Percentiles rank a stretch among this genome's conserved stretches.
Conservation (phyloP, 2,329 filamentous ascomycete genomes). For the Reticulascus tulasneorum region DNA sequence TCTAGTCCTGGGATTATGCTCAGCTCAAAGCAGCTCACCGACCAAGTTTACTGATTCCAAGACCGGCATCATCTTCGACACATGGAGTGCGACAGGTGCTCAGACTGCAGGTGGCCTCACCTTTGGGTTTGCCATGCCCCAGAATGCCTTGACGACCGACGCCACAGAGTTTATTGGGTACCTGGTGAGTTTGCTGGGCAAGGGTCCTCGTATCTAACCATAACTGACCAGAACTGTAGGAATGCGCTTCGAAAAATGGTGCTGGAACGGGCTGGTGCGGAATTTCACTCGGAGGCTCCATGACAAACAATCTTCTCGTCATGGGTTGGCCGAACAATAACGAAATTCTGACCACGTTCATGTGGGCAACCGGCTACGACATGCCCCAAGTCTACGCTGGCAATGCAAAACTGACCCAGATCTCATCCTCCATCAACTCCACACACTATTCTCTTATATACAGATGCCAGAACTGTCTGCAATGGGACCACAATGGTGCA, state of each 20-base stretch:
- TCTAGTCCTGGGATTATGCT: slow-evolving; percentile 10
- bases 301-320: slow-evolving; percentile 56
- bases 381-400: slow-evolving; percentile 57
- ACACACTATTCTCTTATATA: slow-evolving; percentile 62
- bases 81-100: slow-evolving; percentile 34
- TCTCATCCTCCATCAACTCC: slow-evolving; percentile 53
- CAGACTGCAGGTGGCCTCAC: slow-evolving; percentile 40
- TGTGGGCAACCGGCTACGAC: slow-evolving; percentile 55
- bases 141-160: slow-evolving; percentile 40
- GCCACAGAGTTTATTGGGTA: slow-evolving; percentile 57
- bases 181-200: slow-evolving; percentile 34
- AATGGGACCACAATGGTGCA: slow-evolving; percentile 47
- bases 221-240: slow-evolving; percentile 23
- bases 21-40: slow-evolving; percentile 13
- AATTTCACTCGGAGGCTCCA: slow-evolving; percentile 50
- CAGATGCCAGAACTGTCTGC: slow-evolving; percentile 55
- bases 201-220: background rate
- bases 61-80: slow-evolving; percentile 51
- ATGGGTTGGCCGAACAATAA: slow-evolving; percentile 53
- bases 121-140: slow-evolving; percentile 52
- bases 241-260: slow-evolving; percentile 39
- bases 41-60: slow-evolving; percentile 36
- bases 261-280: slow-evolving; percentile 54
- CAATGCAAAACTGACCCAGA: slow-evolving; percentile 56
- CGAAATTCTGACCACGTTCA: slow-evolving; percentile 53